phyloP scores from a whole-genome alignment of 495 filamentous ascomycete genomes.

The Astrothelium macrocarpum region DNA sequence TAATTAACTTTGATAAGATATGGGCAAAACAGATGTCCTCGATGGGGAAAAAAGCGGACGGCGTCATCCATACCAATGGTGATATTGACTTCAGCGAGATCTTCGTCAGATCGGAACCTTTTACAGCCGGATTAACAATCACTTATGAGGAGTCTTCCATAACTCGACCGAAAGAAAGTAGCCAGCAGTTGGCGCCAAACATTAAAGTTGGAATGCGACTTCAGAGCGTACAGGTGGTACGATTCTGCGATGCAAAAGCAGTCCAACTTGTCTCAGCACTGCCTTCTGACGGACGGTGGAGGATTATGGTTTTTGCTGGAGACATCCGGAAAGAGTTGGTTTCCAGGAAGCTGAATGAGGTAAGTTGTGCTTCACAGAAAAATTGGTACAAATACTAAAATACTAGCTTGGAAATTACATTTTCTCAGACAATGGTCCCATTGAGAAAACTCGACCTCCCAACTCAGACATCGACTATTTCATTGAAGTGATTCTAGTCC shows the following conservation, averaged over 20 bases:
- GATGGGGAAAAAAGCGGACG: neutral
- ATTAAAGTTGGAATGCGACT: conserved; percentile 35
- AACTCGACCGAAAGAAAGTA: neutral
- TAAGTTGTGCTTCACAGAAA: conserved; percentile 21
- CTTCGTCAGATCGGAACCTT: neutral
- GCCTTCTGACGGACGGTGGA: conserved; percentile 48
- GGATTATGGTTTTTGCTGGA: conserved; percentile 52
- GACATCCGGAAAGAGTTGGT: conserved; percentile 42
- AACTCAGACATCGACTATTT: conserved; percentile 44
- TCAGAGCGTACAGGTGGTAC: conserved; percentile 45
- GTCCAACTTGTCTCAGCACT: conserved; percentile 46
- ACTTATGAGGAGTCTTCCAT: neutral
- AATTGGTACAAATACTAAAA: neutral
- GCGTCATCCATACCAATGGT: neutral
- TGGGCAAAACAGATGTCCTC: conserved; percentile 1
- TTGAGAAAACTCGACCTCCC: conserved; percentile 17
- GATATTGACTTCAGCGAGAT: neutral
- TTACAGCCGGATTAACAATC: conserved; percentile 1
- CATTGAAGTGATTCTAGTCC: conserved; percentile 51
- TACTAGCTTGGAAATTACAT: neutral
- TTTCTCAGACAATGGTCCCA: neutral
- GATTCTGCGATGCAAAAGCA: conserved; percentile 47
- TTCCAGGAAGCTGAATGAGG: conserved; percentile 35
- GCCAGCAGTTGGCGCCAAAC: conserved; percentile 20
- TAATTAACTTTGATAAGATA: conserved; percentile 53